Percentiles rank a stretch among this genome's conserved stretches.
Evolutionary conservation across 441 rosid genomes (phyloP).

Genomic region (Dalechampia spathulata): DNA sequence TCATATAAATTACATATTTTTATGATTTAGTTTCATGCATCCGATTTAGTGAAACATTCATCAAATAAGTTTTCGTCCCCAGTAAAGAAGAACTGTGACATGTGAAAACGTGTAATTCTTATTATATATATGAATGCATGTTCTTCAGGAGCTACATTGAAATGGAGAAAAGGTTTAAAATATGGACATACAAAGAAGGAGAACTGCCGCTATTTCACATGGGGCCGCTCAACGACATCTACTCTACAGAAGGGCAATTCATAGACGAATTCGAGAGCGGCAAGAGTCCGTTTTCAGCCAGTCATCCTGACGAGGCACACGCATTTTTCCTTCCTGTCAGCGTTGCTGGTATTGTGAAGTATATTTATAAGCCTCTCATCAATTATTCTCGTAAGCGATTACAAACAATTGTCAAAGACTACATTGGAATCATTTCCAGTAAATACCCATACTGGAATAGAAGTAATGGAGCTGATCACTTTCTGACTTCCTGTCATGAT

Average conservation of each 20-base stretch:
- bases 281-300: constrained; percentile 36
- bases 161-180: constrained; percentile 64
- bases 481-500: constrained; percentile 70
- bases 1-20: too few relatives aligned
- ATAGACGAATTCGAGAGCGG: constrained; percentile 51
- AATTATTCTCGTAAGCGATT: constrained; percentile 45
- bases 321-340: constrained; percentile 58
- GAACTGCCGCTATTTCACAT: constrained; percentile 53
- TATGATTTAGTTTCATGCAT: too few relatives aligned
- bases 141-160: constrained; percentile 75
- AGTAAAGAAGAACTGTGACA: too few relatives aligned
- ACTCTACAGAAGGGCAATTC: constrained; percentile 64
- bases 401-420: constrained; percentile 45
- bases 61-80: too few relatives aligned
- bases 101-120: background rate
- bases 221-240: constrained; percentile 65
- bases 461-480: constrained; percentile 67
- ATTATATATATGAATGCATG: too few relatives aligned
- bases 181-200: constrained; percentile 83
- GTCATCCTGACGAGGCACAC: constrained; percentile 43
- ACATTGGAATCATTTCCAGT: constrained; percentile 33
- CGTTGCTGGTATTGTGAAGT: constrained; percentile 35
- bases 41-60: too few relatives aligned
- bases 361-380: constrained; percentile 43
- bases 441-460: constrained; percentile 68